Evolutionary conservation across 2,329 filamentous ascomycete species (phyloP), one percentile per base, ranked within the genome.

Genomic region (Bipolaris cookei): DNA sequence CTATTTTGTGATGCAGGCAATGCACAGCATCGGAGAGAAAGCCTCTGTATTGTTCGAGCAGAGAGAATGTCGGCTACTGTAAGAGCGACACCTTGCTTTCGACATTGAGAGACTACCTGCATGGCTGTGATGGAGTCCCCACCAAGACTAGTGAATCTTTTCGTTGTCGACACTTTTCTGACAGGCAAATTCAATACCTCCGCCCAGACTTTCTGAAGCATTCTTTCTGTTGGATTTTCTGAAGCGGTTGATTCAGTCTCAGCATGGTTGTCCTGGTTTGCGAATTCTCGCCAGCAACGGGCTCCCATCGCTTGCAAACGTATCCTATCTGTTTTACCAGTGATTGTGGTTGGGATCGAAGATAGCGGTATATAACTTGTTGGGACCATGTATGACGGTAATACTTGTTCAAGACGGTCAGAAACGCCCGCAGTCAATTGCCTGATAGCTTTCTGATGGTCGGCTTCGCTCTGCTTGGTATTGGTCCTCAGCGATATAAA

Each of bases 121-220:
- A 48, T 48, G 6, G 46, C 46, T 37, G 21, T 18, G n/a, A 48
- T 48, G 1, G 46, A 48, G 21, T 48, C 46, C 5, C 46, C 46
- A 20, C 30, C 46, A 21, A 48, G 46, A 18, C 23, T 48, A 5
- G 39, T 28, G 46, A 48, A 48, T 3, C 13, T 25, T 7, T 25
- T 48, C 6, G 6, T 28, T 7, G 16, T 7, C 3, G 21, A n/a
- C 0, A 48, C 14, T 8, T 48, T 13, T 20, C 35, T 34, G 6
- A 39, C 21, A 21, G 20, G 18, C 25, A 48, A 13, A 21, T 28
- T 28, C 13, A 48, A 13, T 3, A 48, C 46, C 10, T 38, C 35
- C 11, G 11, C n/a, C 35, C 35, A 38, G 35, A 38, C 8, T 38
- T 38, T 11, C 35, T 14, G 35, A 11, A 38, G 35, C n/a, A 23